A percentile compares a stretch with the other conserved stretches of the same genome.
Evolutionary conservation across 2,329 filamentous ascomycete species (phyloP).

Genomic region (Colletotrichum shisoi): DNA sequence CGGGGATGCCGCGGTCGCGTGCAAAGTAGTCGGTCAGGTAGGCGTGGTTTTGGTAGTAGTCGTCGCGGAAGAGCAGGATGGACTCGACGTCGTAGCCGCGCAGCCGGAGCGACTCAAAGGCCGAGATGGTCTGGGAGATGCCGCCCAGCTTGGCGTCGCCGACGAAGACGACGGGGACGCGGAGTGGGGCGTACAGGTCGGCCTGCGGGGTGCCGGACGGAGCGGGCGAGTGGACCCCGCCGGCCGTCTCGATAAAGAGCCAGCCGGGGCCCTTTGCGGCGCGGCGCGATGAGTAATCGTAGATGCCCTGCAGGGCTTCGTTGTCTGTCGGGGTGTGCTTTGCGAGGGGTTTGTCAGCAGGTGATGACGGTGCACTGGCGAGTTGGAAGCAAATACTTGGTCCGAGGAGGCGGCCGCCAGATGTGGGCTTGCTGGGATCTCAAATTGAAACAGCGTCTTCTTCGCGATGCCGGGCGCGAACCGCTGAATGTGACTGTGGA

Average conservation of each 20-base stretch:
- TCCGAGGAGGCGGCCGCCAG: constrained; percentile 66
- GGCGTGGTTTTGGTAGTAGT: constrained; percentile 70
- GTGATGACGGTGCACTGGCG: not conserved
- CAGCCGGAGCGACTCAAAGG: constrained; percentile 79
- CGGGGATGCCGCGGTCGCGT: constrained; percentile 63
- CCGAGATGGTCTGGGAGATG: constrained; percentile 80
- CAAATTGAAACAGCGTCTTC: constrained; percentile 74
- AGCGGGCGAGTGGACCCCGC: constrained; percentile 80
- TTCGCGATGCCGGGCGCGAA: constrained; percentile 61
- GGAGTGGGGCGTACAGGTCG: constrained; percentile 76
- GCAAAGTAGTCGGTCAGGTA: constrained; percentile 75
- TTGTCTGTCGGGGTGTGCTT: constrained; percentile 57
- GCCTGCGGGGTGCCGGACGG: constrained; percentile 80
- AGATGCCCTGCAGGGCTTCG: constrained; percentile 59
- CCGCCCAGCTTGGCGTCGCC: constrained; percentile 80
- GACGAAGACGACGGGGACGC: constrained; percentile 76
- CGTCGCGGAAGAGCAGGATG: constrained; percentile 73
- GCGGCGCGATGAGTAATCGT: constrained; percentile 54
- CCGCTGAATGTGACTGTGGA: constrained; percentile 66
- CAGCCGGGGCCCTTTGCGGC: constrained; percentile 59
- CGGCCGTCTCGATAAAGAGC: constrained; percentile 80
- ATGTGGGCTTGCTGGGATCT: constrained; percentile 79
- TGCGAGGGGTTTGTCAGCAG: not conserved
- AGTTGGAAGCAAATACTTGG: constrained; percentile 47
- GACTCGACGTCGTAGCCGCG: constrained; percentile 79